phyloP scores from a whole-genome alignment of 2,329 filamentous ascomycete genomes.

The Blastomyces parvus region DNA sequence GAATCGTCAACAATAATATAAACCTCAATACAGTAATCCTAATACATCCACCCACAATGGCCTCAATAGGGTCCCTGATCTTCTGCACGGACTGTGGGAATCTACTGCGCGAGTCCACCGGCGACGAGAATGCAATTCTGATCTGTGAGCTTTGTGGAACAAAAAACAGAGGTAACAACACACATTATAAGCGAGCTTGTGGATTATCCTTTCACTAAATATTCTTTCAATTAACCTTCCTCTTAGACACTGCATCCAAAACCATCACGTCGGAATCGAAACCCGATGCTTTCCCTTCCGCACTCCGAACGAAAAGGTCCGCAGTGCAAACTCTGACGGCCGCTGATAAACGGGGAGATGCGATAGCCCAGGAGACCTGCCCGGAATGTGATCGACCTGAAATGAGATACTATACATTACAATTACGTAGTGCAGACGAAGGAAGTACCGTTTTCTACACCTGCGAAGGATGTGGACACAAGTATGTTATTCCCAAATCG shows the following conservation, averaged over 20 bases:
- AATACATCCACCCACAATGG: constrained; percentile 47
- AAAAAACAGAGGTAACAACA: constrained; percentile 61
- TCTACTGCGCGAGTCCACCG: constrained; percentile 70
- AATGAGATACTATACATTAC: constrained; percentile 75
- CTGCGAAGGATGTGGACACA: constrained; percentile 69
- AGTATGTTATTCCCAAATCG: constrained; percentile 44
- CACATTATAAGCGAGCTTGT: constrained; percentile 9
- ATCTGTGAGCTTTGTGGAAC: constrained; percentile 79
- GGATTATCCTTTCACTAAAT: background rate
- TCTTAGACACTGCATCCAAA: constrained; percentile 61
- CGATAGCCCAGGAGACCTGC: constrained; percentile 59
- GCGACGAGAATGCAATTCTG: constrained; percentile 64
- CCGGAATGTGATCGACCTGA: constrained; percentile 71
- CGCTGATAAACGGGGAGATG: constrained; percentile 66
- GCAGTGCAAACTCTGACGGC: constrained; percentile 71
- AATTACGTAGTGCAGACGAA: constrained; percentile 88
- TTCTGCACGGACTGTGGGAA: constrained; percentile 94
- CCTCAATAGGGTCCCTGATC: constrained; percentile 78
- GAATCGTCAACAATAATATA: background rate
- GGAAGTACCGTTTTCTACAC: constrained; percentile 85
- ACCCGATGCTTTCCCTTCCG: constrained; percentile 78
- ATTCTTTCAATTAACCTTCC: constrained; percentile 14
- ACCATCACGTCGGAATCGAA: constrained; percentile 77
- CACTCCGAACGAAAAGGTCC: constrained; percentile 78
- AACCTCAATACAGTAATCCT: background rate